Evolutionary conservation across 371 early-diverging fungal species (phyloP).

Genomic region (Mortierella sp.): DNA sequence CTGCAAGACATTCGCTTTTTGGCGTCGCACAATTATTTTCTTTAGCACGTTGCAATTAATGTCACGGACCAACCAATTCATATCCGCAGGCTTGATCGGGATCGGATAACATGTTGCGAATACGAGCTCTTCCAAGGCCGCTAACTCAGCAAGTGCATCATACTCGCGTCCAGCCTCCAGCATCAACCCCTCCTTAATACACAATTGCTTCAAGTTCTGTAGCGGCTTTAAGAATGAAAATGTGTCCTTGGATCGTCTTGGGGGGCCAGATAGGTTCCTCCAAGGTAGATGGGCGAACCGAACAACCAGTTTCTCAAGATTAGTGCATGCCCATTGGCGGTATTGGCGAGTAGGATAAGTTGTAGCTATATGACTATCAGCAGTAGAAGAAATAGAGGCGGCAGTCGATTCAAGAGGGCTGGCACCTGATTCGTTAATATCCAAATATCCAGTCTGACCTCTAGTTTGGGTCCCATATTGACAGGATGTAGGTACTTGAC

Average conservation of each 20-base stretch:
- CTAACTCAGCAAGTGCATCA: constrained; percentile 24
- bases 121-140: constrained; percentile 36
- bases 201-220: constrained; percentile 29
- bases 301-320: constrained; percentile 30
- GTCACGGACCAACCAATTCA: constrained; percentile 17
- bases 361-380: background rate
- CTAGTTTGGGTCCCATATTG: background rate
- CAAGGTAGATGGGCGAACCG: constrained; percentile 49
- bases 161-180: constrained; percentile 49
- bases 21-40: constrained; percentile 32
- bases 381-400: background rate
- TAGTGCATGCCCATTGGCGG: constrained; percentile 44
- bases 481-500: background rate
- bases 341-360: background rate
- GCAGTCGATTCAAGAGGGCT: background rate
- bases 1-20: constrained; percentile 16
- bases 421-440: background rate
- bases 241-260: constrained; percentile 33
- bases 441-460: background rate
- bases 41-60: constrained; percentile 1
- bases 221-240: constrained; percentile 36
- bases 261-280: constrained; percentile 34
- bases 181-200: constrained; percentile 51
- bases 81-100: constrained; percentile 41
- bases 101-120: constrained; percentile 53